Evolutionary conservation across 352 stramenopile genomes (phyloP).

Genomic region (Globisporangium takayamanum): DNA sequence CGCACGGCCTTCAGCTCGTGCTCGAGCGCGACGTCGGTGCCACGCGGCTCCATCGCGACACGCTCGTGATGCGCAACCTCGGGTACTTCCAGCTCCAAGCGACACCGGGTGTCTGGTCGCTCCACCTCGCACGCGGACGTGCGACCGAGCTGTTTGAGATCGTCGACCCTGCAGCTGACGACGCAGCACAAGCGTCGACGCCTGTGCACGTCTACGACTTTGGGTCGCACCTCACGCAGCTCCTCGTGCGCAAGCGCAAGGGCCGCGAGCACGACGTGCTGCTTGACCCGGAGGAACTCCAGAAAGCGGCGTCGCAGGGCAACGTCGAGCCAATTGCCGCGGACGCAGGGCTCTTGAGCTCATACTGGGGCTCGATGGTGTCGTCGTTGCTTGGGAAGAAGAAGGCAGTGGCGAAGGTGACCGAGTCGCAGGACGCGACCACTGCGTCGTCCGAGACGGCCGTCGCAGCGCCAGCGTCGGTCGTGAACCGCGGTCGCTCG

Average conservation of each 20-base stretch:
- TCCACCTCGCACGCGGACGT: conserved; percentile 85
- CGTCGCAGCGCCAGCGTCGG: background rate
- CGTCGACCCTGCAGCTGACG: conserved; percentile 40
- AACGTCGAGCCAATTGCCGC: conserved; percentile 33
- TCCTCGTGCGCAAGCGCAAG: conserved; percentile 90
- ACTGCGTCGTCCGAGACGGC: conserved; percentile 7
- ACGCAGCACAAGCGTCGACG: conserved; percentile 22
- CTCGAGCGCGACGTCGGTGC: conserved; percentile 70
- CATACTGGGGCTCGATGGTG: conserved; percentile 73
- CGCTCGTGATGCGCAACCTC: conserved; percentile 99
- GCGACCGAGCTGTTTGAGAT: conserved; percentile 77
- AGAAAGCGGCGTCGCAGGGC: conserved; percentile 8
- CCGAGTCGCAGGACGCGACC: conserved; percentile 6
- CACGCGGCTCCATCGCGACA: conserved; percentile 83
- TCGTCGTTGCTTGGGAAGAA: conserved; percentile 59
- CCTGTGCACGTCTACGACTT: conserved; percentile 83
- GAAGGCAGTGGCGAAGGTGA: background rate
- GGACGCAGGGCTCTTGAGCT: conserved; percentile 44
- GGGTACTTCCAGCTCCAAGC: conserved; percentile 99
- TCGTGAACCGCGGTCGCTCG: conserved; percentile 27
- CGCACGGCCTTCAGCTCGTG: conserved; percentile 89
- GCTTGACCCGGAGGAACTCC: conserved; percentile 27
- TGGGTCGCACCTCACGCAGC: conserved; percentile 69
- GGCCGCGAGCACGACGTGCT: conserved; percentile 82
- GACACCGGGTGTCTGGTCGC: conserved; percentile 91